Evolutionary conservation across 78 protist genomes (phyloP), one percentile per base, ranked within the genome.

Genomic region (Dictyostelium firmibasis): DNA sequence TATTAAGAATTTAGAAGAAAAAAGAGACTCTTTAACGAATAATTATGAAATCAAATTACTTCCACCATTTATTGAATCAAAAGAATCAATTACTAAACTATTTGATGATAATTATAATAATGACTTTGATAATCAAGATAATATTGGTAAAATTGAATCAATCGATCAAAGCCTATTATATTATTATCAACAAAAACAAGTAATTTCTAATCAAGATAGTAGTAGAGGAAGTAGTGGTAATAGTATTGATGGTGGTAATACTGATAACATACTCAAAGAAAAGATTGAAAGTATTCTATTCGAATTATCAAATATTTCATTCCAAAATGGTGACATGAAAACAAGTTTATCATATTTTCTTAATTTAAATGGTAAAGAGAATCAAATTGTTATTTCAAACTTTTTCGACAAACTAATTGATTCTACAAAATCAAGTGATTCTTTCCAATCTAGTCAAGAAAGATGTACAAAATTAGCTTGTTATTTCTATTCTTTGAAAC

Each of bases 61-160:
- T 2, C 94, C 94, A 70, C 94, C 94, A 38, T 89, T 70, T 29
- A 81, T 70, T 10, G 94, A 89, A 67, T n/a, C 72, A 23, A 41
- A 57, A 16, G 79, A 79, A 11, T 69, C 86, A 69, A 23, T 81
- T 4, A 13, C 13, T 18, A 50, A 31, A 18, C 9, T 89, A 31
- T 35, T 81, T 67, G 77, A 77, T 10, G 53, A 86, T 9, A 29
- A 13, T 38, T 13, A 25, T 74, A 1, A 4, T n/a, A 25, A 43
- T 23, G 25, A 5, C n/a, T n/a, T n/a, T n/a, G 25, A 13, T 0
- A 0, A 38, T 74, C 44, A 72, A 29, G 29, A 23, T 23, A 23
- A n/a, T 0, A 75, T 27, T 27, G 14, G 27, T 27, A 75, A 75
- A 75, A 31, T 35, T 31, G 35, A 38, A 77, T 13, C 57, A 77